phyloP scores from a whole-genome alignment of 768 basidiomycete genomes.

The Phaeotremella skinneri region DNA sequence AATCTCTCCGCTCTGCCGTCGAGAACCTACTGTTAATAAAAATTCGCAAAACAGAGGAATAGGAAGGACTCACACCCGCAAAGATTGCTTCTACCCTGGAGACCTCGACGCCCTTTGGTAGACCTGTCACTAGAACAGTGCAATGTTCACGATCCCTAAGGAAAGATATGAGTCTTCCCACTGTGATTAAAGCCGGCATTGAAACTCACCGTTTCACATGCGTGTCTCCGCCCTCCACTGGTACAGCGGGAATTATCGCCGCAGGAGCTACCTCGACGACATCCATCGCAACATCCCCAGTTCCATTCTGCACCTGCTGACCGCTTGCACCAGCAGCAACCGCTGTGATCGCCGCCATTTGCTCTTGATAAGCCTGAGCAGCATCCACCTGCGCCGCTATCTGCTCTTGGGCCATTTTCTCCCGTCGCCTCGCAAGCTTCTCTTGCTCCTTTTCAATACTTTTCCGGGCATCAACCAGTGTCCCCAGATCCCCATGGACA shows the following conservation, averaged over 20 bases:
- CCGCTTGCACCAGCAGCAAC: not conserved
- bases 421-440: conserved; percentile 50
- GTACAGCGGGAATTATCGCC: not conserved
- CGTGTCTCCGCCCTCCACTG: conserved; percentile 15
- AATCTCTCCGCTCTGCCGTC: conserved; percentile 81
- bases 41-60: not conserved
- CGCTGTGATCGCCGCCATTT: conserved; percentile 11
- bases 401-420: conserved; percentile 27
- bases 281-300: not conserved
- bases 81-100: conserved; percentile 71
- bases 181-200: not conserved
- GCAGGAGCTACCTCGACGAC: not conserved
- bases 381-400: conserved; percentile 6
- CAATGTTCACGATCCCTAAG: conserved; percentile 96
- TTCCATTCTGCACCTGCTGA: not conserved
- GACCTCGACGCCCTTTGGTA: conserved; percentile 62
- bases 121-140: conserved; percentile 79
- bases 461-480: conserved; percentile 38
- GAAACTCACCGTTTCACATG: conserved; percentile 14
- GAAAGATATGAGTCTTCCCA: not conserved
- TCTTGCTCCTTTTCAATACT: conserved; percentile 36
- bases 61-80: conserved; percentile 69
- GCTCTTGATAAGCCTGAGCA: conserved; percentile 10
- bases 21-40: not conserved
- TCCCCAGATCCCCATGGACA: conserved; percentile 68